Evolutionary conservation across 2,329 filamentous ascomycete genomes (phyloP), one percentile per base, ranked within the genome.

Genomic region (Aureobasidium melanogenum): DNA sequence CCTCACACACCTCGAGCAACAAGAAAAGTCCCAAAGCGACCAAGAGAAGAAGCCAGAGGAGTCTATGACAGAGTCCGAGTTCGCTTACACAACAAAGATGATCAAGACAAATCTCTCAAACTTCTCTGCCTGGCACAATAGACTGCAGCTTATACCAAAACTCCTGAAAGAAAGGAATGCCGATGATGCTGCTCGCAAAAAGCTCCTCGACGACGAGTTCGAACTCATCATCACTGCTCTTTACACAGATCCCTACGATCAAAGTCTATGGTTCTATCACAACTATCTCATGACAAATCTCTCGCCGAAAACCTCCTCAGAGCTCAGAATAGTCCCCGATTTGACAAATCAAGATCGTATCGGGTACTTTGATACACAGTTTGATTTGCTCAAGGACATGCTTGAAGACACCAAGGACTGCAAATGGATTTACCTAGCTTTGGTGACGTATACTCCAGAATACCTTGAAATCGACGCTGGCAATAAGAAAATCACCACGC

Each of bases 221-320:
- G 79, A 83, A 28, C 77, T 89, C 46, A 86, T 96, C 28, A 85
- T 88, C 60, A 83, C 87, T 61, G 92, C 88, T 0, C 79, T 97
- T 52, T 94, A 91, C 63, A 89, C 90, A 39, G 92, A 95, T 62
- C 91, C 93, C 0, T 91, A 96, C 67, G 93, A 97, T 71, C 93
- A 97, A 71, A 96, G 91, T 19, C 80, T 97, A 6, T 99, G 94
- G 92, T 96, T 95, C 74, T 97, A 99, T 70, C 91, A 97, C 72
- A 88, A 94, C 67, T 96, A 88, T 69, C 78, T 97, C 62, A 85
- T 97, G 76, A 82, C 85, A 63, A 88, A 86, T 66, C 56, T 74
- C 66, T 69, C 77, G 88, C 67, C 77, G 81, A 57, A 80, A 78
- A 68, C 76, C 75, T 52, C 76, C 71, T 75, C 78, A 15, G 70